Base-by-base conservation (phyloP, 306 rosid species). In the Carpinus fangiana region DNA sequence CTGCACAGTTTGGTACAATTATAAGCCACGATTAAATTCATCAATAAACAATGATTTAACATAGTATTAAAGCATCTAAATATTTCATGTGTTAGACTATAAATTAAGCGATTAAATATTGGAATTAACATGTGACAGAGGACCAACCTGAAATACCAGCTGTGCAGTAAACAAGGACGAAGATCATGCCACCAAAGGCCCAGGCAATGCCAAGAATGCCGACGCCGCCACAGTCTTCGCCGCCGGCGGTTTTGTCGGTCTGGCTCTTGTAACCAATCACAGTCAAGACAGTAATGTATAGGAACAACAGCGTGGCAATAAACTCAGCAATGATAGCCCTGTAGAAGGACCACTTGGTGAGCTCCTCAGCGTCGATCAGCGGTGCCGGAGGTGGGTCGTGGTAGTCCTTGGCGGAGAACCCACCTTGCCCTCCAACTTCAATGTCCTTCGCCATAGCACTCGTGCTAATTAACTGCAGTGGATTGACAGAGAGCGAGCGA, bases 241-340 rank as follows among this genome's bases (percentile, higher is more conserved):
- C 10, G 60, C 71, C 38, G 10, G 46, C 52, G 31, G 73, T 6
- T 0, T 4, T 0, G 23, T 85, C 84, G 9, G 3, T 43, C 64
- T 84, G 90, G 48, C 72, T 72, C 53, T 84, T 80, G 74, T 82
- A 77, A 20, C 90, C 90, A 36, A 87, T 87, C 36, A 87, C 88
- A 0, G 90, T 87, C 28, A 87, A 75, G 4, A 87, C 82, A 11
- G 90, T 87, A 78, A 93, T 23, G 74, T 91, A 93, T 76, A 93
- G 75, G 86, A 93, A 92, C 86, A 93, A 84, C 61, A 93, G 93
- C 1, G 98, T 92, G 75, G 98, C 98, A 13, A 92, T 82, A 76
- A 93, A 93, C 88, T 93, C 97, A 6, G 98, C 98, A 1, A 93
- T 92, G 68, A 90, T 73, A 36, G 97, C 96, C 31, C 98, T 82